Evolutionary conservation across 768 basidiomycete species (phyloP), one percentile per base, ranked within the genome.

Genomic region (Tylopilus plumbeoviolaceoides): DNA sequence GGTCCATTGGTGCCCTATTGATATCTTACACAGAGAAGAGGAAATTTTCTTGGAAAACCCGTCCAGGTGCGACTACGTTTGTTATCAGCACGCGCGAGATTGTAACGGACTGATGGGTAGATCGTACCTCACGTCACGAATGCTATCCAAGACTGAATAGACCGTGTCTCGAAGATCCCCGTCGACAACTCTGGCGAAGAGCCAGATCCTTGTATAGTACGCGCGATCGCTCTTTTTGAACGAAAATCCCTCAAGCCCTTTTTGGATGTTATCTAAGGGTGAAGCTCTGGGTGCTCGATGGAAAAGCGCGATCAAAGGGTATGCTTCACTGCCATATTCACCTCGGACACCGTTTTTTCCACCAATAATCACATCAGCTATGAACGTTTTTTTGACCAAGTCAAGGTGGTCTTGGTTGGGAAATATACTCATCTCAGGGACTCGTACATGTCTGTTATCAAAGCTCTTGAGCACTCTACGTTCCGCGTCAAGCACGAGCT

Each of bases 361-460:
- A 55, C 58, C 40, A 53, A 47, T 38, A 28, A 12, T 12, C 53
- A 9, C 20, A 54, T 30, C 58, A 98, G 95, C n/a, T 91, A 95
- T 70, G 95, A 98, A 67, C 83, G 94, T 38, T 76, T 93, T 6
- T 95, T 87, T 67, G 95, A 98, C 61, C 79, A 81, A 9, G 93
- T 97, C 42, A 82, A 81, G 42, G 89, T 99, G 56, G 92, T 87
- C 20, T 77, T 99, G 47, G 95, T 99, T 15, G 95, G 95, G 42
- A 99, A 99, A 73, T 99, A 99, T 75, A 98, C 94, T 12, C 85
- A 92, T 59, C 76, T 98, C 44, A 91, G 93, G 71, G 95, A 99
- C 70, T 97, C 95, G 25, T 99, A 99, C 69, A 98, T 98, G 91
- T 93, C 90, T 27, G 95, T 99, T 51, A 86, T 85, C 64, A 99